Evolutionary conservation across 2,329 filamentous ascomycete species (phyloP).

Genomic region (Phaeosphaeria sp.): DNA sequence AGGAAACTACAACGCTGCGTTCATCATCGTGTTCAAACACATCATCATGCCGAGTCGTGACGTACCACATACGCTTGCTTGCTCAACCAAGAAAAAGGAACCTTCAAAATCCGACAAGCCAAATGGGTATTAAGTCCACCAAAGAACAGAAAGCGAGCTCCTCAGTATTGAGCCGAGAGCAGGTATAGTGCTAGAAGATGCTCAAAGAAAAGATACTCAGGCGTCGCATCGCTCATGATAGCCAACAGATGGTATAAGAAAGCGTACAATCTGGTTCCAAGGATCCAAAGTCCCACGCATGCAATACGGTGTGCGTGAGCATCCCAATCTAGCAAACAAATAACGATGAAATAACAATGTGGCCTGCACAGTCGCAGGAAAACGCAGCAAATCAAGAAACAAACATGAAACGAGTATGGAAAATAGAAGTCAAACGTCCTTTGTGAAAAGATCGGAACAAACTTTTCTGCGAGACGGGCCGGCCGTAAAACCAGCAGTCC

Average conservation of each 20-base stretch:
- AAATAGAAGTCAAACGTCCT: slow-evolving; percentile 28
- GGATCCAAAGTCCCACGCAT: slow-evolving; percentile 29
- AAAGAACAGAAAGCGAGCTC: slow-evolving; percentile 18
- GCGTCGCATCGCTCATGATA: slow-evolving; percentile 6
- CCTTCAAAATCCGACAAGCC: slow-evolving; percentile 13
- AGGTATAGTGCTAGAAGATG: slow-evolving; percentile 34
- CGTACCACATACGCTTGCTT: slow-evolving; percentile 12
- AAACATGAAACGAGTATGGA: slow-evolving; percentile 21
- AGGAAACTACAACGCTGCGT: slow-evolving; percentile 21
- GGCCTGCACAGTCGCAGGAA: slow-evolving; percentile 39
- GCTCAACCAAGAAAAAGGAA: slow-evolving; percentile 2
- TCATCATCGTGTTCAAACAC: slow-evolving; percentile 18
- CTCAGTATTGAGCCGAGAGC: slow-evolving; percentile 26
- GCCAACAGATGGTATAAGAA: slow-evolving; percentile 6
- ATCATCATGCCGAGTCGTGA: slow-evolving; percentile 17
- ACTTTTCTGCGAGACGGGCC: slow-evolving; percentile 22
- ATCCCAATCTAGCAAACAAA: slow-evolving; percentile 46
- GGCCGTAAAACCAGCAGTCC: slow-evolving; percentile 8
- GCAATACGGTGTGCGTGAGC: slow-evolving; percentile 44
- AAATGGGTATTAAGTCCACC: slow-evolving; percentile 38
- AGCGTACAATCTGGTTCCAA: slow-evolving; percentile 22
- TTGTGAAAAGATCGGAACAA: slow-evolving; percentile 17
- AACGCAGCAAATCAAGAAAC: slow-evolving; percentile 36
- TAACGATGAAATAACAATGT: slow-evolving; percentile 42
- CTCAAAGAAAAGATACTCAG: slow-evolving; percentile 8